Base-by-base conservation (phyloP, 371 early-diverging fungal genomes). In the Lichtheimia hyalospora region DNA sequence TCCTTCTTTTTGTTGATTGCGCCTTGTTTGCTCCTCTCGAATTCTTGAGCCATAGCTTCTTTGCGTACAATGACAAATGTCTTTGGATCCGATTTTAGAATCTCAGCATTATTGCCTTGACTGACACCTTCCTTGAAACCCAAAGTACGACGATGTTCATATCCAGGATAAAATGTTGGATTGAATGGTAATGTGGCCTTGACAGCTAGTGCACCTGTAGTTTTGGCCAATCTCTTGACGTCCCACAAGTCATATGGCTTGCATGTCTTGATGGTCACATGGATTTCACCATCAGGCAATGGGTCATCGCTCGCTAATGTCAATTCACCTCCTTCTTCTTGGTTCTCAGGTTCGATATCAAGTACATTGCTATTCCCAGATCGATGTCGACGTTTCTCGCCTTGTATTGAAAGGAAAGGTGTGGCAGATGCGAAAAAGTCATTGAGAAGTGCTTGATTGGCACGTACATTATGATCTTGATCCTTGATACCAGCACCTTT, bases 141-240 rank as follows among this genome's bases (percentile, higher is more conserved):
- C 10, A 98, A 79, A 3, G 97, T 97, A 41, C 98, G 86, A 7
- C 97, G 86, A 79, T 98, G 98, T 61, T 89, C 83, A 61, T 98
- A 98, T 6, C 93, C 93, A 3, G 94, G 94, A 67, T 84, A 97
- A 54, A 81, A 74, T 2, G 74, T 75, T 2, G 90, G 76, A 51
- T 74, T 67, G 69, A 97, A 97, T 1, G 85, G 81, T 40, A 80
- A 64, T 0, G 87, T 84, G 0, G 77, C 75, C 53, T 82, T 80
- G 40, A 74, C 64, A 5, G 71, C 78, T n/a, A 94, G 68, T 6
- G 73, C 54, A 41, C 84, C 86, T 0, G 87, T 78, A 24, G 83
- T 74, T 54, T 86, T 86, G 5, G 94, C 96, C 23, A 97, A 64
- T 5, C 73, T 66, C 54, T 85, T 83, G 57, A 97, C 71, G 58